Evolutionary conservation across 2,329 filamentous ascomycete species (phyloP), one percentile per base, ranked within the genome.

Genomic region (Fulvia fulva): DNA sequence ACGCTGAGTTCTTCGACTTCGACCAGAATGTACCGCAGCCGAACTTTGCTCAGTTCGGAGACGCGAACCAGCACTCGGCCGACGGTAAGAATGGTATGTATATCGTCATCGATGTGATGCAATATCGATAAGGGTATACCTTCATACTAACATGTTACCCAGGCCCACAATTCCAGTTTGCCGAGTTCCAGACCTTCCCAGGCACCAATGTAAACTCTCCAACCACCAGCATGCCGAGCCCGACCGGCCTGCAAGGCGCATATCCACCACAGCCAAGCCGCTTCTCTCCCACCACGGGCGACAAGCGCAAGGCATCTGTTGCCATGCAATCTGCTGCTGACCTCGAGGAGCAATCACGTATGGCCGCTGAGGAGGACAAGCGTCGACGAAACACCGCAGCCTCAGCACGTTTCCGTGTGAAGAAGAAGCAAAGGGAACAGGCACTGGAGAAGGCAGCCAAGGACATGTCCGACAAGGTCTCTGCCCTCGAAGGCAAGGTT

Each of bases 1-100:
- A 80, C 51, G 75, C 81, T 9, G 80, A 85, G 30, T 90, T 88
- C 76, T 83, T 80, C 70, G 78, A 84, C 68, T 91, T 93, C 68
- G 88, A 93, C 71, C 56, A 58, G 44, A 63, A 26, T 14, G n/a
- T 26, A 2, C 16, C 5, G 26, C 11, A 30, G 8, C 26, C 65
- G 65, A 61, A 63, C 59, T 61, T 57, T 26, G 41, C 47, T 16
- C 44, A 53, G 1, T 45, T 58, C 51, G 54, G 22, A n/a, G 53
- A 57, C 26, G 44, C 54, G 19, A 25, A 57, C 23, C 22, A 57
- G n/a, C 51, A 50, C 37, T 12, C 37, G 47, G 47, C 26, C 30
- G 54, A 45, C 19, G 55, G 51, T 54, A 57, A 63, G 59, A 58
- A 58, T 55, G 59, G 62, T 65, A 54, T 53, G 60, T 51, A 30